Evolutionary conservation across 345 rosid species (phyloP).

Genomic region (Adansonia digitata): DNA sequence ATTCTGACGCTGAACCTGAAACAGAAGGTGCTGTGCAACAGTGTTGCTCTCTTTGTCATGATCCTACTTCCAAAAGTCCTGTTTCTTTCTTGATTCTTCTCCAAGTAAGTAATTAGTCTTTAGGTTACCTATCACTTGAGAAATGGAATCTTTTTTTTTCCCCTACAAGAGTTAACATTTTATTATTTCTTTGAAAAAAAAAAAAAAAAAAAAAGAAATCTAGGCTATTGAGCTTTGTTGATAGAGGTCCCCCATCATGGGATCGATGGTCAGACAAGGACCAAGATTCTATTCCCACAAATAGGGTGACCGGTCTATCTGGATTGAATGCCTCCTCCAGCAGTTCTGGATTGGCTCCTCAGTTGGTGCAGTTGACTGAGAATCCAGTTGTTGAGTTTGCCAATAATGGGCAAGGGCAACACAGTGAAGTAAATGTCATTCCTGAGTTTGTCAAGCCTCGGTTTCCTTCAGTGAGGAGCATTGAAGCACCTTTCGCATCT

Average conservation of each 20-base stretch:
- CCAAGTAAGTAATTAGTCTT: constrained; percentile 53
- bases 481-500: constrained; percentile 34
- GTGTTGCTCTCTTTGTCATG: constrained; percentile 90
- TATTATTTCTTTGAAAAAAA: constrained; percentile 23
- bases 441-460: constrained; percentile 50
- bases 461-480: constrained; percentile 41
- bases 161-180: constrained; percentile 11
- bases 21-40: constrained; percentile 42
- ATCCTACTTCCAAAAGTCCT: constrained; percentile 61
- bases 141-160: not conserved
- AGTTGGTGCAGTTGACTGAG: constrained; percentile 39
- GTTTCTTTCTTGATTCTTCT: constrained; percentile 82
- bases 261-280: constrained; percentile 42
- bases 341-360: constrained; percentile 36
- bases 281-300: constrained; percentile 19
- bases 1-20: constrained; percentile 36
- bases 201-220: constrained; percentile 72
- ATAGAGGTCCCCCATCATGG: constrained; percentile 73
- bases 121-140: constrained; percentile 14
- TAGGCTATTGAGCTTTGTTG: constrained; percentile 71
- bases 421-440: constrained; percentile 41
- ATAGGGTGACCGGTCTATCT: constrained; percentile 29
- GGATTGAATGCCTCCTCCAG: constrained; percentile 29
- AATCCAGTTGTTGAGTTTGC: constrained; percentile 41
- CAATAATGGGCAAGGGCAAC: constrained; percentile 34